These are phyloP conservation scores for Fusarium fujikuroi DNA, from an alignment of 2,329 filamentous ascomycete genomes.

Conservation along the genomic window DNA sequence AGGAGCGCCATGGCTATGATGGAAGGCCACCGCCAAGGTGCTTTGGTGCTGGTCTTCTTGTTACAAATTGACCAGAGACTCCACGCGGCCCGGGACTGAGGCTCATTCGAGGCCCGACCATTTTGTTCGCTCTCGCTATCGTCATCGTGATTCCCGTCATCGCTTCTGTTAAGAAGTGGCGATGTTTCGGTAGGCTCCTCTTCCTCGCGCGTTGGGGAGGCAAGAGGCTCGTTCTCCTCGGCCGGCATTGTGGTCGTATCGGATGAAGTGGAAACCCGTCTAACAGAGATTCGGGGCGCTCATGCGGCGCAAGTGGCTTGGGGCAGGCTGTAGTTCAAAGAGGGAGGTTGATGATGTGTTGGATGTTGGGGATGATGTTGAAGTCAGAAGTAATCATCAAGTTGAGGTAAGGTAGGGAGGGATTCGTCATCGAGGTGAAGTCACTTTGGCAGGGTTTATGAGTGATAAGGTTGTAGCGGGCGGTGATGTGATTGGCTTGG, in stretches of 20 bases:
- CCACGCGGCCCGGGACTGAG: slow-evolving; percentile 27
- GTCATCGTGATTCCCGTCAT: slow-evolving; percentile 53
- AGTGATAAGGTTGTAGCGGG: slow-evolving; percentile 40
- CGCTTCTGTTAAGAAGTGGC: slow-evolving; percentile 58
- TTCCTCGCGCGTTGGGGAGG: slow-evolving; percentile 50
- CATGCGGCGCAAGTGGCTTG: slow-evolving; percentile 17
- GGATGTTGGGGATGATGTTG: slow-evolving; percentile 32
- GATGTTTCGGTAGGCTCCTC: slow-evolving; percentile 57
- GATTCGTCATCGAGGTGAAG: slow-evolving; percentile 44
- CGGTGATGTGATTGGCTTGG: slow-evolving; percentile 33
- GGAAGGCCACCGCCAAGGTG: slow-evolving; percentile 74
- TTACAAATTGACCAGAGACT: slow-evolving; percentile 36
- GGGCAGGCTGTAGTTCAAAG: neutral
- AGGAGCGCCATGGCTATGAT: slow-evolving; percentile 77
- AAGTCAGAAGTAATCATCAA: slow-evolving; percentile 20
- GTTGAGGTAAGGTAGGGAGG: slow-evolving; percentile 12
- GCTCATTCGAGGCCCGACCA: slow-evolving; percentile 29
- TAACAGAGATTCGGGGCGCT: slow-evolving; percentile 15
- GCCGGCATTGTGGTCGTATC: slow-evolving; percentile 53
- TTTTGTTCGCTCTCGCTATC: slow-evolving; percentile 41
- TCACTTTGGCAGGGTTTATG: slow-evolving; percentile 35
- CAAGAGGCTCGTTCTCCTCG: slow-evolving; percentile 58
- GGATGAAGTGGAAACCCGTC: slow-evolving; percentile 44
- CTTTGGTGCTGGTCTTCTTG: slow-evolving; percentile 39
- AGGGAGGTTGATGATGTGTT: neutral